Evolutionary conservation across 345 rosid genomes (phyloP), one percentile per base, ranked within the genome.

Genomic region (Euphorbia peplus): DNA sequence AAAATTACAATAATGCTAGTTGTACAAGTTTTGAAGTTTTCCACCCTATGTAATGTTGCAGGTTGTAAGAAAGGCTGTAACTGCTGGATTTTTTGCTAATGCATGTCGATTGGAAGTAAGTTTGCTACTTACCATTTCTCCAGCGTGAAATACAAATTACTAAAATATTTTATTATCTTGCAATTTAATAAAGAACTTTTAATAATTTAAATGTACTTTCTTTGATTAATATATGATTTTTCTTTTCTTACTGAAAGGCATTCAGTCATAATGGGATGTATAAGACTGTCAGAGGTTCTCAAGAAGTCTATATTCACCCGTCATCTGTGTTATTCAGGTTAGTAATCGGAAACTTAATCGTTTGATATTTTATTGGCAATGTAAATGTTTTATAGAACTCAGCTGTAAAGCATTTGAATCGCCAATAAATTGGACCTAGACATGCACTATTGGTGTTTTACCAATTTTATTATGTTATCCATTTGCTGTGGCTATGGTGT

Each of bases 291-390:
- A 81, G 97, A 81, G 90, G 96, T 70, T 85, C 89, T 66, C 90
- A 87, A 80, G 98, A 93, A 85, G 95, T 91, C 73, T 80, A 85
- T 71, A 85, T 91, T 63, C 98, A 93, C 76, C 97, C 96, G 0
- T 93, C 98, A 19, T 91, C 96, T 5, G 91, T 93, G 59, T 80
- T 91, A 66, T 89, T 93, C 85, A 85, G 98, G 98, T 93, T 63
- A 70, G 89, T 79, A 64, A 50, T 28, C 64, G 37, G 8, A 30
- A 16, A 58, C 64, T 22, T 22, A 60, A 9, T 12, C 2, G 22
- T 57, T 24, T 48, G 32, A 7, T 62, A 37, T 19, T 22, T 19
- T 18, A 10, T 25, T 60, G 19, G n/a, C 9, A 19, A 19, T 14
- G 59, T 29, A 58, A 70, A 26, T 32, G 19, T 24, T 30, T 32